phyloP scores from a whole-genome alignment of 2,329 filamentous ascomycete species.

The Pseudodiploospora longispora region DNA sequence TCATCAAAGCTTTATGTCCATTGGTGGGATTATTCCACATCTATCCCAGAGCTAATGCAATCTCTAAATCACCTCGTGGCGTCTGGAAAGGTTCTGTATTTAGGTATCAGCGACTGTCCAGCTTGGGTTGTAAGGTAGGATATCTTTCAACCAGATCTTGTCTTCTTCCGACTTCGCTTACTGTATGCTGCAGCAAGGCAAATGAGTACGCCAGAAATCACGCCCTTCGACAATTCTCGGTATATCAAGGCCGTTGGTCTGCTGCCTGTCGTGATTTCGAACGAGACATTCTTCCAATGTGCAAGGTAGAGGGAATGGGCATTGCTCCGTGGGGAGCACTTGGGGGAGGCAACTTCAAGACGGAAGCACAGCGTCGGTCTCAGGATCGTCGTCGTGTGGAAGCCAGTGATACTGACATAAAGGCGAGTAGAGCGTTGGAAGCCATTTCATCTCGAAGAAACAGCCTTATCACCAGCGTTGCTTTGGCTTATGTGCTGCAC shows the following conservation, averaged over 20 bases:
- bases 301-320: conserved; percentile 38
- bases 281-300: conserved; percentile 37
- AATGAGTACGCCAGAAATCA: conserved; percentile 64
- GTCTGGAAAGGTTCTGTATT: conserved; percentile 54
- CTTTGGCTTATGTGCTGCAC: conserved; percentile 65
- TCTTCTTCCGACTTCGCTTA: neutral
- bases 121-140: conserved; percentile 55
- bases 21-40: conserved; percentile 63
- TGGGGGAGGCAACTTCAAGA: conserved; percentile 40
- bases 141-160: neutral
- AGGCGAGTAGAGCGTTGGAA: conserved; percentile 38
- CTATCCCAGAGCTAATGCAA: conserved; percentile 61
- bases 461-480: conserved; percentile 40
- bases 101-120: conserved; percentile 61
- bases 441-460: conserved; percentile 38
- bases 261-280: conserved; percentile 32
- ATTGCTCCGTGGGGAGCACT: conserved; percentile 52
- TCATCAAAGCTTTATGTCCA: conserved; percentile 46
- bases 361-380: conserved; percentile 24
- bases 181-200: conserved; percentile 36
- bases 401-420: conserved; percentile 45
- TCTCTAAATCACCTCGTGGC: conserved; percentile 52
- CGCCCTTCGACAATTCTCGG: conserved; percentile 59
- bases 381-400: conserved; percentile 28
- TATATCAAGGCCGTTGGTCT: conserved; percentile 37